Evolutionary conservation across 2,329 filamentous ascomycete genomes (phyloP).

Genomic region (Orbilia brochopaga): DNA sequence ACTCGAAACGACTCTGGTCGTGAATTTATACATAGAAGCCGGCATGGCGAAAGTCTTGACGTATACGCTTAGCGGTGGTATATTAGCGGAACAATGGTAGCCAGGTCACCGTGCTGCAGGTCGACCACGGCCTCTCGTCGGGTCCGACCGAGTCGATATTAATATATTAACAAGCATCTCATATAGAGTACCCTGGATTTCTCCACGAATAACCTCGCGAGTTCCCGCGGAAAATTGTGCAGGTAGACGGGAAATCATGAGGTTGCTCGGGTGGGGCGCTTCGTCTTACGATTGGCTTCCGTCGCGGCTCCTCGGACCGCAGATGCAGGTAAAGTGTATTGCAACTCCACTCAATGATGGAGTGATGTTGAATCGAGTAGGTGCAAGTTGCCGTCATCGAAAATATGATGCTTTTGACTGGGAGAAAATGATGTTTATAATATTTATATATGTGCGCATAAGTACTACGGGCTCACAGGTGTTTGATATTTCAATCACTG

Average conservation of each 20-base stretch:
- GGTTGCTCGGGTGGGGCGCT: not conserved
- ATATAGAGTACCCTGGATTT: conserved; percentile 21
- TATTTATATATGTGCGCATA: no score
- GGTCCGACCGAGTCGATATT: conserved; percentile 12
- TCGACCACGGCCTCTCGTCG: conserved; percentile 17
- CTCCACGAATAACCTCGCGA: conserved; percentile 29
- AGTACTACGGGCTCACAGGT: no score
- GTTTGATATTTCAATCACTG: no score
- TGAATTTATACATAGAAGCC: not conserved
- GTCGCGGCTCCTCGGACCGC: not conserved
- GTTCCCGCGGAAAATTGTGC: conserved; percentile 26
- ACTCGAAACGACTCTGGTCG: not conserved
- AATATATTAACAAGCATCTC: not conserved
- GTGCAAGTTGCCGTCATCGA: no score
- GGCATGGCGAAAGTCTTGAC: not conserved
- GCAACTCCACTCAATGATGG: no score
- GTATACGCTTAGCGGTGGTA: not conserved
- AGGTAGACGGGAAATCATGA: not conserved
- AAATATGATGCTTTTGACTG: no score
- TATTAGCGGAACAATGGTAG: conserved; percentile 5
- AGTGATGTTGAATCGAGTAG: no score
- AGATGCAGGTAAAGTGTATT: not conserved
- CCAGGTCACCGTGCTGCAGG: conserved; percentile 1
- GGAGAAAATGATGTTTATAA: no score
- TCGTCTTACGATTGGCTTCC: not conserved